Base-by-base conservation (phyloP, 2,329 filamentous ascomycete species). In the Mycosphaerella arachidis region DNA sequence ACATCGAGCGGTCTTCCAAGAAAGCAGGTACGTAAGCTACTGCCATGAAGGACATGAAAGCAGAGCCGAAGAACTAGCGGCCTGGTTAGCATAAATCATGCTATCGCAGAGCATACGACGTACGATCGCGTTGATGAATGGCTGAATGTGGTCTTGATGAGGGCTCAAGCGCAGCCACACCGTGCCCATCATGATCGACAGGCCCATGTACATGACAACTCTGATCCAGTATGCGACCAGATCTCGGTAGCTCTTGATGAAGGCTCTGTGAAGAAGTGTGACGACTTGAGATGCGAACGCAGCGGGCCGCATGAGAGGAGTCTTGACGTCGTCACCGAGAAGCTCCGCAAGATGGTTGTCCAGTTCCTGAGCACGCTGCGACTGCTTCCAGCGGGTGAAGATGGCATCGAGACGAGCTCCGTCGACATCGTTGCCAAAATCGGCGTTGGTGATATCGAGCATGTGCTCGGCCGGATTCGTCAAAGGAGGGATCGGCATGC, bases 101-200 rank as follows among this genome's bases (percentile, higher is more conserved):
- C 13, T 9, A 27, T 40, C 27, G 13, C 31, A 37, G 8, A 29
- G 31, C 29, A 53, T 12, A 18, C 30, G 9, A 64, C 68, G 62
- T 59, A 70, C 68, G 63, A 94, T 87, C 20, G 89, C 88, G 70
- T 94, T 95, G 72, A 86, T 89, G 66, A 90, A 88, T 0, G 90
- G 84, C 66, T 90, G 86, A 64, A 95, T 93, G 58, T 87, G 86
- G 48, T 81, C 77, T 71, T 94, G 90, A 0, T 80, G 76, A 0
- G 85, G 79, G 3, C 80, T 74, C 1, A 95, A 79, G 2, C 90
- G 84, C n/a, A 94, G 76, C 86, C 89, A 95, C 6, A 95, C 89
- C 0, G 91, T 94, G 2, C 91, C 90, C 86, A 92, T 91, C 83
- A 93, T 86, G 64, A 93, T 84, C 1, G 90, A 89, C 7, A 94